phyloP scores from a whole-genome alignment of 805 yeast genomes.

The Saccharomycopsis guyanensis region DNA sequence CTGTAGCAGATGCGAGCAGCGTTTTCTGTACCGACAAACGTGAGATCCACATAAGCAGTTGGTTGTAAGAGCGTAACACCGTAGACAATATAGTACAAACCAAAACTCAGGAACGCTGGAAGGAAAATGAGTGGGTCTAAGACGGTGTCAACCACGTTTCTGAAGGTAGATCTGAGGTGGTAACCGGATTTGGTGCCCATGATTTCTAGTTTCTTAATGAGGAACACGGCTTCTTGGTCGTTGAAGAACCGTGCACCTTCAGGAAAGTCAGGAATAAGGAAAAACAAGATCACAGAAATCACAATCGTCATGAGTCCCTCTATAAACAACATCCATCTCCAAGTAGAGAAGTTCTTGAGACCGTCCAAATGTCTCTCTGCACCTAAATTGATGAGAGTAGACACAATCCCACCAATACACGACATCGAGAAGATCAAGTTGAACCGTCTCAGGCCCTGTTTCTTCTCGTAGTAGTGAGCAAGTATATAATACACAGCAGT shows the following conservation, averaged over 20 bases:
- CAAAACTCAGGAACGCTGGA: slow-evolving; percentile 54
- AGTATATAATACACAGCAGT: no score
- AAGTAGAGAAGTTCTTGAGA: no score
- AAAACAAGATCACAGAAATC: no score
- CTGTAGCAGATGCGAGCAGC: no score
- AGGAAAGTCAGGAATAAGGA: slow-evolving; percentile 30
- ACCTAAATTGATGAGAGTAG: no score
- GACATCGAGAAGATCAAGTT: no score
- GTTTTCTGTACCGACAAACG: neutral
- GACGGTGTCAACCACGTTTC: slow-evolving; percentile 40
- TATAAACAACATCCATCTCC: no score
- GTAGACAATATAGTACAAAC: slow-evolving; percentile 59
- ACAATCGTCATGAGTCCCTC: no score
- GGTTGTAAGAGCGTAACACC: slow-evolving; percentile 70
- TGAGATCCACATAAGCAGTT: neutral
- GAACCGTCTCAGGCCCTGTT: no score
- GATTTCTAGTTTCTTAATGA: slow-evolving; percentile 47
- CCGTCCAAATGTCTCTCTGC: no score
- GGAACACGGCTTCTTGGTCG: slow-evolving; percentile 39
- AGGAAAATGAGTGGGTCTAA: slow-evolving; percentile 51
- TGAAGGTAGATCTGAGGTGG: slow-evolving; percentile 37
- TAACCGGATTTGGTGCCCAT: slow-evolving; percentile 36
- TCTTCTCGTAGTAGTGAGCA: no score
- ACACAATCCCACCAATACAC: no score
- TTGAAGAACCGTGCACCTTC: slow-evolving; percentile 34